phyloP scores from a whole-genome alignment of 306 rosid species.

The Cicer cuneatum region DNA sequence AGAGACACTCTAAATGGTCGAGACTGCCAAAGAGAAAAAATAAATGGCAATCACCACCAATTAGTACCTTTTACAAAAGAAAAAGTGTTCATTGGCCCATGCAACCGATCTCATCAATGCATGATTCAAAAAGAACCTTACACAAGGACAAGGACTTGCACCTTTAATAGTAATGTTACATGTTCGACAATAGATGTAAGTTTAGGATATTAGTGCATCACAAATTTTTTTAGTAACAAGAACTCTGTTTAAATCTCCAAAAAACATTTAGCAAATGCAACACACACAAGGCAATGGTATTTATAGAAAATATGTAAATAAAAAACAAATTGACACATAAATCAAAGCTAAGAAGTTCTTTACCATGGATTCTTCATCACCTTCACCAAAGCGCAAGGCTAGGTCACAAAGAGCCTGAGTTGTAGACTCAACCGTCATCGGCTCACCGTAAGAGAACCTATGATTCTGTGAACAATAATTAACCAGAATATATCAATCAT shows the following conservation, averaged over 20 bases:
- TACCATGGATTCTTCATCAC: slow-evolving; percentile 99
- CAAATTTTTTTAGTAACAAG: neutral
- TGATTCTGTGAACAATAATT: slow-evolving; percentile 67
- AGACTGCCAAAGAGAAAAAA: slow-evolving; percentile 61
- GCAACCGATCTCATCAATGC: neutral
- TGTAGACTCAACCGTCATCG: slow-evolving; percentile 97
- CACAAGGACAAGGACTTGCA: neutral
- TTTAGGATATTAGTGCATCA: neutral
- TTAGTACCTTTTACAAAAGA: slow-evolving; percentile 23
- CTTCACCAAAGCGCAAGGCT: slow-evolving; percentile 96
- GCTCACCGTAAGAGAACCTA: slow-evolving; percentile 94
- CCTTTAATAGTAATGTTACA: neutral
- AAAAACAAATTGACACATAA: neutral
- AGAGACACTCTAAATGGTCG: slow-evolving; percentile 96
- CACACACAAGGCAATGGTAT: neutral
- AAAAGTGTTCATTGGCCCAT: neutral
- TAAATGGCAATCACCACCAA: slow-evolving; percentile 4
- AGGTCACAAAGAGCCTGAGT: slow-evolving; percentile 97
- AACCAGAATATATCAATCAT: slow-evolving; percentile 37
- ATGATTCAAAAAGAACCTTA: neutral
- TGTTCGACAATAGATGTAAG: neutral
- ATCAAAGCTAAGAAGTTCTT: slow-evolving; percentile 22
- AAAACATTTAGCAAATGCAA: slow-evolving; percentile 31
- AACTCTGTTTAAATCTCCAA: neutral
- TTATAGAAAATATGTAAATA: neutral